phyloP scores from a whole-genome alignment of 164 flowering plant genomes.

The grape (Vitis vinifera) region DNA sequence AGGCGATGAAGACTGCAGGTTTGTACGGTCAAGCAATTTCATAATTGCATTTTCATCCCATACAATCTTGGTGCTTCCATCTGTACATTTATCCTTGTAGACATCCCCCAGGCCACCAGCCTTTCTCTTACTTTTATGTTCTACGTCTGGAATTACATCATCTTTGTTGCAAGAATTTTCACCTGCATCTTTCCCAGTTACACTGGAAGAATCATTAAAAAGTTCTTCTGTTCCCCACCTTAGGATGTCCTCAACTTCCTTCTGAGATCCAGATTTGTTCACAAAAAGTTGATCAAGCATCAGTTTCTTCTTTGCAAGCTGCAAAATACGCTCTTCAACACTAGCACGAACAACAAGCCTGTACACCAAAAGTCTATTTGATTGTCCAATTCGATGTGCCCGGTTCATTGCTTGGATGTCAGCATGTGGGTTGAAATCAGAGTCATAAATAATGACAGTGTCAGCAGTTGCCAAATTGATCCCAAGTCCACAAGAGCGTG shows the following conservation, averaged over 20 bases:
- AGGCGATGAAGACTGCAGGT: constrained; percentile 53
- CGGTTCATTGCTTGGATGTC: constrained; percentile 99
- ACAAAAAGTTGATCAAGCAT: constrained; percentile 99
- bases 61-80: constrained; percentile 60
- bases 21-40: constrained; percentile 89
- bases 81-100: constrained; percentile 85
- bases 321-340: constrained; percentile 98
- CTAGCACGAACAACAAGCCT: constrained; percentile 99
- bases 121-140: constrained; percentile 62
- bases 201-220: constrained; percentile 59
- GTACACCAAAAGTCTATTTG: constrained; percentile 90
- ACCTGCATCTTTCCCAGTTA: constrained; percentile 45
- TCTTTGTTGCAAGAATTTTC: constrained; percentile 47
- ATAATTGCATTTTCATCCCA: constrained; percentile 95
- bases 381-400: constrained; percentile 99
- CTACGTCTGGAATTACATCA: constrained; percentile 53
- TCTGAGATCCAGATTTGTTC: constrained; percentile 91
- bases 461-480: constrained; percentile 99
- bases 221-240: constrained; percentile 99
- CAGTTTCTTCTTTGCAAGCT: constrained; percentile 95
- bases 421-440: constrained; percentile 99
- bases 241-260: constrained; percentile 94
- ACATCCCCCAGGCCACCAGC: constrained; percentile 94
- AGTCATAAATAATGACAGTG: constrained; percentile 96
- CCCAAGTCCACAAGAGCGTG: constrained; percentile 98